Evolutionary conservation across 148 eudicot genomes (phyloP).

Genomic region (Vaccinium macrocarpon): DNA sequence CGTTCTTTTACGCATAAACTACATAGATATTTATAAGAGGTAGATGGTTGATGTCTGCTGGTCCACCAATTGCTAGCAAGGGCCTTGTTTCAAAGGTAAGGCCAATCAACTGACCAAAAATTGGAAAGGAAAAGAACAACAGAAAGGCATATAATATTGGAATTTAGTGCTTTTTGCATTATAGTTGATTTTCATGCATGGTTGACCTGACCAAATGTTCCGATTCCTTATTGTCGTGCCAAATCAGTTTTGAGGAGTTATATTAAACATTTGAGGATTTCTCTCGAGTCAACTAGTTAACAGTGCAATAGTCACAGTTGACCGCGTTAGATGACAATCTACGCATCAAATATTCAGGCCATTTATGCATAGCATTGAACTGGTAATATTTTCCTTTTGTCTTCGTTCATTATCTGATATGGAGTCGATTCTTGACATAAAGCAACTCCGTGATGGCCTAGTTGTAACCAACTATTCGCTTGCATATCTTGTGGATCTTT

Average conservation of each 20-base stretch:
- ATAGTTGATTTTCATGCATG: neutral
- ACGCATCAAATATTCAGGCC: neutral
- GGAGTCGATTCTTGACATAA: neutral
- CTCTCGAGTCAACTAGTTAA: neutral
- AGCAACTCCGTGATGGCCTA: neutral
- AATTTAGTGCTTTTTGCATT: neutral
- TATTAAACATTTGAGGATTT: neutral
- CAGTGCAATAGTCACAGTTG: neutral
- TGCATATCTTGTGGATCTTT: neutral
- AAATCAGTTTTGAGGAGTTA: neutral
- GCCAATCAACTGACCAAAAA: neutral
- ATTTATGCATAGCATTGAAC: neutral
- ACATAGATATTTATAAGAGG: neutral
- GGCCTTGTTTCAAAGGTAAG: neutral
- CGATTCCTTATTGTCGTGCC: too few species aligned
- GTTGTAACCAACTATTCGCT: neutral
- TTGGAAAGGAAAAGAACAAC: neutral
- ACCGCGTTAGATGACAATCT: neutral
- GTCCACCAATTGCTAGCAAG: neutral
- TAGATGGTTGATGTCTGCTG: neutral
- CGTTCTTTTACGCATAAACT: neutral
- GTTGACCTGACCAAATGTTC: neutral
- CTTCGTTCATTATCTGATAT: neutral
- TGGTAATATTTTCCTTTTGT: neutral
- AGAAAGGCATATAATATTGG: neutral